phyloP scores from a whole-genome alignment of 208 protist species.

The Leishmania gerbilli region DNA sequence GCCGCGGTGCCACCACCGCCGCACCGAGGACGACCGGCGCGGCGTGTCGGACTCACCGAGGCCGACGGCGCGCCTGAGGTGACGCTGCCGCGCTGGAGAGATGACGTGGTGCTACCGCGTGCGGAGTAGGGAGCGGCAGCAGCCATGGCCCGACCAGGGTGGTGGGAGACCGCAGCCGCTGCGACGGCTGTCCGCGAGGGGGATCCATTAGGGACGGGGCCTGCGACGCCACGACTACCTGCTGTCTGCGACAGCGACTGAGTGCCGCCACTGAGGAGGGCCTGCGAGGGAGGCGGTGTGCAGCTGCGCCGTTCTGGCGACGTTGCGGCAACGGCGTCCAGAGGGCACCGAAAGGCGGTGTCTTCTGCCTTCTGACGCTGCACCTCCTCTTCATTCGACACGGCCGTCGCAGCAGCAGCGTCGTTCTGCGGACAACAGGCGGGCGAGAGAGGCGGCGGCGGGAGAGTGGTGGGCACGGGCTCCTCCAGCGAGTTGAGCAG shows the following conservation, averaged over 20 bases:
- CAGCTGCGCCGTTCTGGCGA: conserved; percentile 9
- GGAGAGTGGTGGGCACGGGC: conserved; percentile 15
- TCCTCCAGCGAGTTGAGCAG: conserved; percentile 37
- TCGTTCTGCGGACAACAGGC: background rate
- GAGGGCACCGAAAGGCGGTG: background rate
- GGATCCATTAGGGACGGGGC: background rate
- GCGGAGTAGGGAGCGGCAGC: conserved; percentile 13
- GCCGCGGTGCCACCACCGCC: background rate
- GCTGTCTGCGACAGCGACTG: background rate
- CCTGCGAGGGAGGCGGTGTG: conserved; percentile 6
- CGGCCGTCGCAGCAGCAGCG: background rate
- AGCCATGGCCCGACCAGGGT: background rate
- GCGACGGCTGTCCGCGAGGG: conserved; percentile 3
- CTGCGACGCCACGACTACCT: background rate
- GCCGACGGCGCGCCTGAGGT: conserved; percentile 11
- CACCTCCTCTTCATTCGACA: background rate
- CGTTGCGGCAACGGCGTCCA: background rate
- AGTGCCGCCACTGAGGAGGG: background rate
- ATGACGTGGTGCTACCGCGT: conserved; percentile 25
- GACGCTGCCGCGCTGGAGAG: conserved; percentile 27
- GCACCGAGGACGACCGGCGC: conserved; percentile 6
- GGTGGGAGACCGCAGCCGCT: background rate
- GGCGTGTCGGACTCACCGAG: conserved; percentile 22
- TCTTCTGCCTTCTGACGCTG: background rate
- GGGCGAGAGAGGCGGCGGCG: background rate